These are phyloP conservation scores for Phoma sp. DNA, from an alignment of 2,329 filamentous ascomycete species.

Conservation along the genomic window DNA sequence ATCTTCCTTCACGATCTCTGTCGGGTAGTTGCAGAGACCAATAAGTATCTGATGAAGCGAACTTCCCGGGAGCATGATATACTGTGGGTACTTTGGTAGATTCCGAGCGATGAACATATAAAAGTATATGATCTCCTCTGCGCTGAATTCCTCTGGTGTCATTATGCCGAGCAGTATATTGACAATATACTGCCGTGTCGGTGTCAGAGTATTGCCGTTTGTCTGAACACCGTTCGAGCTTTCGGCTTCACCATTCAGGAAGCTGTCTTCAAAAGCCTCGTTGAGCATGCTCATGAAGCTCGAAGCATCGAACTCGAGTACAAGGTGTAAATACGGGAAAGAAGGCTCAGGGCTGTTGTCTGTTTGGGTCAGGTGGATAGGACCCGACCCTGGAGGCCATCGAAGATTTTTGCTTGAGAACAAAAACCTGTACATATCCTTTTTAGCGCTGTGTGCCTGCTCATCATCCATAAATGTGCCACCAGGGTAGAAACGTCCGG, in stretches of 20 bases:
- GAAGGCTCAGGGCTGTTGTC: conserved; percentile 68
- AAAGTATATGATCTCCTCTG: conserved; percentile 87
- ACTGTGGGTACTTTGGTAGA: conserved; percentile 94
- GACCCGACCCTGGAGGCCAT: conserved; percentile 72
- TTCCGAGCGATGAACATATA: conserved; percentile 99
- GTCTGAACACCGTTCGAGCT: conserved; percentile 60
- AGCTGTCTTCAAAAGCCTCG: conserved; percentile 94
- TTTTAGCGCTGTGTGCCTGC: conserved; percentile 78
- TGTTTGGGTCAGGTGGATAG: conserved; percentile 64
- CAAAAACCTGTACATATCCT: conserved; percentile 88
- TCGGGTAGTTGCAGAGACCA: conserved; percentile 84
- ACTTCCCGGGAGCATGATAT: conserved; percentile 86
- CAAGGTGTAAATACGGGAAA: conserved; percentile 82
- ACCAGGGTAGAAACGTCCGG: conserved; percentile 88
- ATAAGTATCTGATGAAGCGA: conserved; percentile 80
- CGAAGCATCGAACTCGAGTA: conserved; percentile 86
- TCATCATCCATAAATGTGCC: conserved; percentile 75
- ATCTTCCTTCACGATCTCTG: conserved; percentile 81
- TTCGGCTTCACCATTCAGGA: conserved; percentile 81
- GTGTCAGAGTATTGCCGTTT: conserved; percentile 58
- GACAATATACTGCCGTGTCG: conserved; percentile 91
- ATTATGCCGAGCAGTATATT: conserved; percentile 92
- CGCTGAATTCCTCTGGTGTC: conserved; percentile 74
- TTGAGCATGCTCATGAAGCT: conserved; percentile 96
- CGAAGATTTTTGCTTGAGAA: conserved; percentile 81